These are phyloP conservation scores for Syncephalastrum monosporum DNA, from an alignment of 371 early-diverging fungal species.

Conservation along the genomic window DNA sequence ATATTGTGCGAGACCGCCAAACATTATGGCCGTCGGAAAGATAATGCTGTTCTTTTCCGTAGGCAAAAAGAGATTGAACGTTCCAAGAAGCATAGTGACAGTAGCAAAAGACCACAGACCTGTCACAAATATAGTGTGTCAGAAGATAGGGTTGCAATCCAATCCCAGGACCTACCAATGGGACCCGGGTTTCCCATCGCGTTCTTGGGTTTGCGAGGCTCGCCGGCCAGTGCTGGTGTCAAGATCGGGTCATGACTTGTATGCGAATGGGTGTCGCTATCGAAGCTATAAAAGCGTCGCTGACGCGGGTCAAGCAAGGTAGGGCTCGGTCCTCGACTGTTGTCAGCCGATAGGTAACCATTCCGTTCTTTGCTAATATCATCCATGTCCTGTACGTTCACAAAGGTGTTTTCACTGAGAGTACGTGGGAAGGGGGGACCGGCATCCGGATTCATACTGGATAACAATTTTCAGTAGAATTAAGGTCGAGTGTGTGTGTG, in stretches of 20 bases:
- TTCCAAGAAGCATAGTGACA: slow-evolving; percentile 21
- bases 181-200: slow-evolving; percentile 13
- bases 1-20: slow-evolving; percentile 31
- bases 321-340: neutral
- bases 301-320: neutral
- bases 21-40: slow-evolving; percentile 22
- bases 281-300: slow-evolving; percentile 1
- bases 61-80: slow-evolving; percentile 20
- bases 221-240: neutral
- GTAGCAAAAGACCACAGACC: slow-evolving; percentile 26
- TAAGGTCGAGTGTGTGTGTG: no score
- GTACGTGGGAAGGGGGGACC: slow-evolving; percentile 5
- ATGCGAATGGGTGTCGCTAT: neutral
- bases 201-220: slow-evolving; percentile 6
- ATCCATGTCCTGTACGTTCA: slow-evolving; percentile 4
- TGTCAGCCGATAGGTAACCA: neutral
- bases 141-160: no score
- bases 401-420: slow-evolving; percentile 9
- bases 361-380: neutral
- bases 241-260: slow-evolving; percentile 4
- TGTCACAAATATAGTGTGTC: neutral
- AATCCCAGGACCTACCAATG: slow-evolving; percentile 6
- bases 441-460: neutral
- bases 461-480: neutral
- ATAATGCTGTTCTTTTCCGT: slow-evolving; percentile 16